Conservation (phyloP, 768 basidiomycete species). For the Leccinum barrowsii region DNA sequence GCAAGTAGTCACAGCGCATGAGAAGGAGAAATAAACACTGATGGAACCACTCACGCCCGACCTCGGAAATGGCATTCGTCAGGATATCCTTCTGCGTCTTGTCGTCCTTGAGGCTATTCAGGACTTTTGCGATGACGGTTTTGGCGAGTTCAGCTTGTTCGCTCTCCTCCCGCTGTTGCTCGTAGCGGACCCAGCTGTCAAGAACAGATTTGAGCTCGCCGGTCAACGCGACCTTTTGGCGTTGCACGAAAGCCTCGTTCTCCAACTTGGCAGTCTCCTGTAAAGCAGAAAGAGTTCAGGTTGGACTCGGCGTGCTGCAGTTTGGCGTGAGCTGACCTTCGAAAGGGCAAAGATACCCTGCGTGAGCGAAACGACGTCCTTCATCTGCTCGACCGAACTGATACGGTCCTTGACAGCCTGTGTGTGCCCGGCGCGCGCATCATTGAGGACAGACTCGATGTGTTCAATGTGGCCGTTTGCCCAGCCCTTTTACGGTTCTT, state of each 20-base stretch:
- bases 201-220: slow-evolving; percentile 90
- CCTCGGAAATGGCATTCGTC: slow-evolving; percentile 72
- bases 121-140: slow-evolving; percentile 84
- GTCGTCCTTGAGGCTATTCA: slow-evolving; percentile 78
- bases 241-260: slow-evolving; percentile 82
- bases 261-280: slow-evolving; percentile 93
- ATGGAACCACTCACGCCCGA: slow-evolving; percentile 76
- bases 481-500: slow-evolving; percentile 90
- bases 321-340: slow-evolving; percentile 51
- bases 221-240: slow-evolving; percentile 84
- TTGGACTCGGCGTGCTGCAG: not conserved
- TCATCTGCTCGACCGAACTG: slow-evolving; percentile 86
- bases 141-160: slow-evolving; percentile 92
- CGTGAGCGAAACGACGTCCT: slow-evolving; percentile 91
- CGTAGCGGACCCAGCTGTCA: slow-evolving; percentile 97
- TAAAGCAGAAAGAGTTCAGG: not conserved
- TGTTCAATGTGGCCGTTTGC: slow-evolving; percentile 83
- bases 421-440: slow-evolving; percentile 85
- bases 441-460: slow-evolving; percentile 77
- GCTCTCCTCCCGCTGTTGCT: slow-evolving; percentile 94
- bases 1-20: slow-evolving; percentile 44
- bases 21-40: not conserved
- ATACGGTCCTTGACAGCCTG: slow-evolving; percentile 93
- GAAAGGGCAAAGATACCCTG: slow-evolving; percentile 88
- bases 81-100: slow-evolving; percentile 88